These are phyloP conservation scores for Tillandsia leiboldiana DNA, from an alignment of 176 grass and related monocot genomes.

Conservation along the genomic window DNA sequence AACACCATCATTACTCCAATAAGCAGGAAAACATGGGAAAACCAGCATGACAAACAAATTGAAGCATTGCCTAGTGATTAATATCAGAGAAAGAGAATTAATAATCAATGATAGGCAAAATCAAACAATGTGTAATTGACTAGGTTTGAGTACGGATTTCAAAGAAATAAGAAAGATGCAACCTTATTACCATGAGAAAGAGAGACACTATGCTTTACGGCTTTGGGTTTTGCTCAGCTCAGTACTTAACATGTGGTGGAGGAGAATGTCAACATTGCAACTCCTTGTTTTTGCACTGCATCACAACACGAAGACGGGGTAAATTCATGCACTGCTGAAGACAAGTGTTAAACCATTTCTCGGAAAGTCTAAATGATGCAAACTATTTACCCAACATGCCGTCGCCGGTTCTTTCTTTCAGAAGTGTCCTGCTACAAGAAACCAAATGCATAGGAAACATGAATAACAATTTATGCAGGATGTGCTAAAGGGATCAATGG, in stretches of 20 bases:
- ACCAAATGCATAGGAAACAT: neutral
- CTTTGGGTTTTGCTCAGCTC: slow-evolving; percentile 61
- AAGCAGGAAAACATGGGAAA: neutral
- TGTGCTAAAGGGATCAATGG: neutral
- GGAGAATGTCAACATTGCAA: slow-evolving; percentile 73
- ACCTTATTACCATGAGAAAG: slow-evolving; percentile 19
- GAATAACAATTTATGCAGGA: neutral
- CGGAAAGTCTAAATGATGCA: neutral
- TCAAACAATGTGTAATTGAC: neutral
- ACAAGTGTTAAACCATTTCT: neutral
- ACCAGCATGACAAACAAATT: neutral
- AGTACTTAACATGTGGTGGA: slow-evolving; percentile 80
- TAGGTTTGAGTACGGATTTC: neutral
- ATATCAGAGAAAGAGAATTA: neutral
- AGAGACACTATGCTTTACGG: slow-evolving; percentile 26
- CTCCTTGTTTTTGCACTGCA: slow-evolving; percentile 54
- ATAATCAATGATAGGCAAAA: neutral
- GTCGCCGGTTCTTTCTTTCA: neutral
- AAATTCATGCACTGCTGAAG: slow-evolving; percentile 5
- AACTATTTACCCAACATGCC: slow-evolving; percentile 15
- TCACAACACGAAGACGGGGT: slow-evolving; percentile 6
- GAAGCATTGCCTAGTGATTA: neutral
- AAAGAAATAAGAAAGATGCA: slow-evolving; percentile 8
- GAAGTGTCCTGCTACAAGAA: slow-evolving; percentile 4
- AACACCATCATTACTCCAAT: neutral